Conservation (phyloP, 176 grass and related monocot species). For the Chrysopogon serrulatus region DNA sequence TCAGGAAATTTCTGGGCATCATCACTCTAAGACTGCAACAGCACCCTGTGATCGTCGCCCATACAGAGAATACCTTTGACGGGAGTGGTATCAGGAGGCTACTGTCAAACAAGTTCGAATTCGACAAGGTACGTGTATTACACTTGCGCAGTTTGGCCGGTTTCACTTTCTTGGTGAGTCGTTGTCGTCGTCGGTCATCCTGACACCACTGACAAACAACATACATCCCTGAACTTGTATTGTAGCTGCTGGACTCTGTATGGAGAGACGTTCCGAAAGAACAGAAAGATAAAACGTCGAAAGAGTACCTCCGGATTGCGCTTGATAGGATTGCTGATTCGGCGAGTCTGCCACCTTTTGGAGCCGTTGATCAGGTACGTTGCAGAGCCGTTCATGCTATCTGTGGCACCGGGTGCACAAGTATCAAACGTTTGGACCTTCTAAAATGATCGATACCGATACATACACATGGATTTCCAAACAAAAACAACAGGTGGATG, state of each 20-base stretch:
- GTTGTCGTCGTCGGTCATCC: neutral
- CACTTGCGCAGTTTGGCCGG: neutral
- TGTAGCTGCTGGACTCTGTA: conserved; percentile 58
- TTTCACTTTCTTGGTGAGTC: neutral
- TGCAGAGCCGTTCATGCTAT: neutral
- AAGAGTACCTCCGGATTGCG: conserved; percentile 53
- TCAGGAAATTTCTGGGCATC: conserved; percentile 45
- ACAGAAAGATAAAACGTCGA: conserved; percentile 40
- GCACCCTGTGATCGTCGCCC: conserved; percentile 73
- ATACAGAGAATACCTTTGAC: conserved; percentile 89
- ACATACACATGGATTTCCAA: neutral
- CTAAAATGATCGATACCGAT: neutral
- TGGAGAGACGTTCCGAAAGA: conserved; percentile 62
- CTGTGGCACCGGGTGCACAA: neutral
- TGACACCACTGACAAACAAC: neutral
- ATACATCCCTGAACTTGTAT: neutral
- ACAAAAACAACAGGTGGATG: conserved; percentile 46
- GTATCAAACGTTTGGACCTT: neutral
- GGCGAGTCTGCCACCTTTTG: conserved; percentile 55
- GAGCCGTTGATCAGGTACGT: conserved; percentile 66
- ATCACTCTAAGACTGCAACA: conserved; percentile 43
- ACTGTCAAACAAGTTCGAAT: conserved; percentile 56
- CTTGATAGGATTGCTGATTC: conserved; percentile 60
- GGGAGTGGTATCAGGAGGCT: conserved; percentile 61
- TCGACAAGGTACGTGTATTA: conserved; percentile 45